These are phyloP conservation scores for Candida succiphila DNA, from an alignment of 805 yeast genomes.

Conservation along the genomic window DNA sequence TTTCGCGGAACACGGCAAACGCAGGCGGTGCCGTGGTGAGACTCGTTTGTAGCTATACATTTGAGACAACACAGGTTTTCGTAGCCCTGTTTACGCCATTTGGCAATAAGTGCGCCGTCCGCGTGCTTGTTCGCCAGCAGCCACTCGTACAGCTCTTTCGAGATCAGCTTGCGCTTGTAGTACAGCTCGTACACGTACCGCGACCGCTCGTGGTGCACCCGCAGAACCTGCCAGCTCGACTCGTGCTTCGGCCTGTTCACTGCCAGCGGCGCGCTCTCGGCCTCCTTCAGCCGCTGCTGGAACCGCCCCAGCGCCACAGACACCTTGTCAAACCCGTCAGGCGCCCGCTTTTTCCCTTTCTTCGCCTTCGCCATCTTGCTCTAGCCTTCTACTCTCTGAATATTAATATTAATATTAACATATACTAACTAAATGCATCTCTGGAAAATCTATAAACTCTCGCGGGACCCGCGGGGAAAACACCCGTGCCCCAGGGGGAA, in stretches of 20 bases:
- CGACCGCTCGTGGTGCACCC: slow-evolving; percentile 65
- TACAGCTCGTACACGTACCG: slow-evolving; percentile 67
- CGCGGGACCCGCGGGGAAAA: too few relatives aligned
- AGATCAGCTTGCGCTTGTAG: slow-evolving; percentile 60
- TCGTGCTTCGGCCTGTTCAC: slow-evolving; percentile 42
- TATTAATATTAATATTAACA: background rate
- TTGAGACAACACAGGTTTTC: slow-evolving; percentile 76
- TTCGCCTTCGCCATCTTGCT: background rate
- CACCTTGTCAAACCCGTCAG: slow-evolving; percentile 64
- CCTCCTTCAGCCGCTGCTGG: slow-evolving; percentile 45
- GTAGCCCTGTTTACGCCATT: slow-evolving; percentile 55
- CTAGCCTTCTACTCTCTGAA: background rate
- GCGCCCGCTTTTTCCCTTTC: slow-evolving; percentile 35
- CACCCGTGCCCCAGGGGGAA: too few relatives aligned
- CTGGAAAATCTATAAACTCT: too few relatives aligned
- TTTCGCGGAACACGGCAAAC: slow-evolving; percentile 72
- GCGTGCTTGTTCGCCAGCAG: slow-evolving; percentile 55
- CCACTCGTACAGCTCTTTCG: slow-evolving; percentile 64
- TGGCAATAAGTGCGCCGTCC: slow-evolving; percentile 67
- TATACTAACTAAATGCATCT: too few relatives aligned
- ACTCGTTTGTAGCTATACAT: slow-evolving; percentile 60
- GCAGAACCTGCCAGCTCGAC: slow-evolving; percentile 59
- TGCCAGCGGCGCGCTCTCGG: slow-evolving; percentile 28
- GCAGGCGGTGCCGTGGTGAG: slow-evolving; percentile 60
- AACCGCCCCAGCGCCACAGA: slow-evolving; percentile 58